Base-by-base conservation (phyloP, 208 protist species). In the Crithidia thermophila region DNA sequence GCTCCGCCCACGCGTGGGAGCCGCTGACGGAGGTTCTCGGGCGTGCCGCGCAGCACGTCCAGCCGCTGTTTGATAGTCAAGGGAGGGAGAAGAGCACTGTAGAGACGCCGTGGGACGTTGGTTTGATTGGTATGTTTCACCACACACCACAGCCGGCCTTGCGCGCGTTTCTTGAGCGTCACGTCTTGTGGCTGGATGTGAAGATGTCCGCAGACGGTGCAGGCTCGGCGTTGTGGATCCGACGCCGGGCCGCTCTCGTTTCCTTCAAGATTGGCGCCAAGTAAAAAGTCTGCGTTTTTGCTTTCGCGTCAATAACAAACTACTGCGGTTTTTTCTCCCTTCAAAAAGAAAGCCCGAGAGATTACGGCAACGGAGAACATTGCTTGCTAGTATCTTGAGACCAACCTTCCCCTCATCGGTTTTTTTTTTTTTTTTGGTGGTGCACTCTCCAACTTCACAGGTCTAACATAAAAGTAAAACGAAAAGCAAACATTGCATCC, bases 1-100 rank as follows among this genome's bases (percentile, higher is more conserved):
- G 67, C 21, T 52, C 70, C 1, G 39, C 83, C 13, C 59, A 60
- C 6, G 23, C 28, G 31, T 78, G 43, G 43, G 57, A 63, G 53
- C 64, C 74, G n/a, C 49, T 87, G 28, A 2, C 23, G 23, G 47
- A 2, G 37, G 34, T 84, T 18, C 23, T 88, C 21, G 71, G 59
- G 8, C 40, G 61, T 9, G 67, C 68, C 4, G 50, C 58, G 1
- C 28, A 28, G 23, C 60, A 70, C 56, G 59, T 71, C 39, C 37
- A 42, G 28, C 36, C 46, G 33, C 57, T 76, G 25, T 72, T 67
- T 16, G 13, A 14, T 2, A 18, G 45, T 6, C 8, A 11, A 28
- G 10, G 39, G 6, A 37, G 3, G 3, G 20, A 3, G 31, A n/a
- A 3, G 30, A 0, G 6, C 14, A n/a, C n/a, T n/a, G n/a, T n/a